Percentiles rank a stretch among this genome's conserved stretches.
These are phyloP conservation scores for Actinomortierella ambigua DNA, from an alignment of 371 early-diverging fungal species.

Conservation along the genomic window DNA sequence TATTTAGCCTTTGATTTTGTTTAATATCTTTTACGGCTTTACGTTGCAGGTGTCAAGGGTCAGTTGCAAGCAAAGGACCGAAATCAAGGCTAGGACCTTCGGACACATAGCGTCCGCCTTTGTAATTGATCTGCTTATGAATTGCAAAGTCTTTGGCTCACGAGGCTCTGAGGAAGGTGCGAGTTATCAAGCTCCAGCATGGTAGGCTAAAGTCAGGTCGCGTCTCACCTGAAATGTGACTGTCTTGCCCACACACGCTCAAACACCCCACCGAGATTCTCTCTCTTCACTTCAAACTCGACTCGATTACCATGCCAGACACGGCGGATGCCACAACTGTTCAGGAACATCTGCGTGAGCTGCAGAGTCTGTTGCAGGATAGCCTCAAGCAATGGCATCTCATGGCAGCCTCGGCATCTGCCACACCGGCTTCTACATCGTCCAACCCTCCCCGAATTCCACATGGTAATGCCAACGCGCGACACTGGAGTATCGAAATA, in stretches of 20 bases:
- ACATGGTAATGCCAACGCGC: conserved; percentile 22
- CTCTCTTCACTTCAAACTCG: background rate
- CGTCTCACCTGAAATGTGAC: background rate
- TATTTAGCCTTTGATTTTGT: no score
- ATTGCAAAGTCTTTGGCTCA: no score
- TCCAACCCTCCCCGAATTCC: conserved; percentile 19
- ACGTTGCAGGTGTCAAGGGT: no score
- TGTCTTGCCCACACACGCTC: background rate
- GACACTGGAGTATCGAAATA: no score
- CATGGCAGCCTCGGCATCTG: conserved; percentile 19
- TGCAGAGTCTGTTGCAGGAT: conserved; percentile 30
- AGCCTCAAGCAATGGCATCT: conserved; percentile 43
- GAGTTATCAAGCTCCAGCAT: no score
- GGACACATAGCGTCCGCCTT: no score
- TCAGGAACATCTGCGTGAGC: conserved; percentile 41
- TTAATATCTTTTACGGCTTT: no score
- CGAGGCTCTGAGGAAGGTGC: no score
- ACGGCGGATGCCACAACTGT: conserved; percentile 31
- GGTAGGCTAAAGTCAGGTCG: no score
- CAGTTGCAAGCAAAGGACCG: no score
- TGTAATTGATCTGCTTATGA: no score
- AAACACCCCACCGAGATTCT: background rate
- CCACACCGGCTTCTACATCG: conserved; percentile 17
- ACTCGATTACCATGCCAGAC: conserved; percentile 27
- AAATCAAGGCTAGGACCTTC: no score